These are phyloP conservation scores for Eimeria necatrix DNA, from an alignment of 169 alveolate species.

Conservation along the genomic window DNA sequence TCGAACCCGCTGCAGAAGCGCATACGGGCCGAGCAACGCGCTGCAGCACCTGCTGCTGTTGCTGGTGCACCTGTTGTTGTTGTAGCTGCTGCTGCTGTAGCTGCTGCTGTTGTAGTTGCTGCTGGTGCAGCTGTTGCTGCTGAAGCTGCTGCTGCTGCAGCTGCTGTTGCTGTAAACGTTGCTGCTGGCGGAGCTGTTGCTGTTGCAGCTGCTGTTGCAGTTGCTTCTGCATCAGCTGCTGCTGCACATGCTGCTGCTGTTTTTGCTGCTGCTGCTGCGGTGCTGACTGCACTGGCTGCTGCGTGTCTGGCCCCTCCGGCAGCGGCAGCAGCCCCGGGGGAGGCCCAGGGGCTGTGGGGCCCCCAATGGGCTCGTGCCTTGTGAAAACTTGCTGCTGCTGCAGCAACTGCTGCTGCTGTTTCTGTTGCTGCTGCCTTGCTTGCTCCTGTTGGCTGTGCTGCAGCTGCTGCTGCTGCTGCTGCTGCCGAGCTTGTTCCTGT, in stretches of 20 bases:
- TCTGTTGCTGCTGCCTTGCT: conserved; percentile 40
- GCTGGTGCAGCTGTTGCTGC: background rate
- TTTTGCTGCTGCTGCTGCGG: background rate
- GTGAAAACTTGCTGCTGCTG: background rate
- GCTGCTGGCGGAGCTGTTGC: background rate
- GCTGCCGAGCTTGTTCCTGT: conserved; percentile 14
- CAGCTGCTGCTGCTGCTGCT: conserved; percentile 37
- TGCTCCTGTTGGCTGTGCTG: conserved; percentile 37
- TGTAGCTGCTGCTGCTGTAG: background rate
- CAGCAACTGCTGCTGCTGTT: conserved; percentile 28
- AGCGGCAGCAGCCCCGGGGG: conserved; percentile 20
- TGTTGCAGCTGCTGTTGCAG: background rate
- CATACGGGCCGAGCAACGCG: background rate
- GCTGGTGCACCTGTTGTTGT: background rate
- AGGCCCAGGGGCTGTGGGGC: background rate
- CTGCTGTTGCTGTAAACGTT: background rate
- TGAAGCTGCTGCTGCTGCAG: conserved; percentile 3
- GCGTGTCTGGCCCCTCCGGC: background rate
- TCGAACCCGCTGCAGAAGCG: conserved; percentile 5
- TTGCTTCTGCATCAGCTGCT: background rate
- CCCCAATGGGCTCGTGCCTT: background rate
- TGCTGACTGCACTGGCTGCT: conserved; percentile 4
- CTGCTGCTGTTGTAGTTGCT: background rate
- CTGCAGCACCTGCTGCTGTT: background rate
- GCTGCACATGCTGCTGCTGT: background rate